Evolutionary conservation across 1,139 yeast genomes (phyloP).

Genomic region (Spencermartinsiella ligniputridi): DNA sequence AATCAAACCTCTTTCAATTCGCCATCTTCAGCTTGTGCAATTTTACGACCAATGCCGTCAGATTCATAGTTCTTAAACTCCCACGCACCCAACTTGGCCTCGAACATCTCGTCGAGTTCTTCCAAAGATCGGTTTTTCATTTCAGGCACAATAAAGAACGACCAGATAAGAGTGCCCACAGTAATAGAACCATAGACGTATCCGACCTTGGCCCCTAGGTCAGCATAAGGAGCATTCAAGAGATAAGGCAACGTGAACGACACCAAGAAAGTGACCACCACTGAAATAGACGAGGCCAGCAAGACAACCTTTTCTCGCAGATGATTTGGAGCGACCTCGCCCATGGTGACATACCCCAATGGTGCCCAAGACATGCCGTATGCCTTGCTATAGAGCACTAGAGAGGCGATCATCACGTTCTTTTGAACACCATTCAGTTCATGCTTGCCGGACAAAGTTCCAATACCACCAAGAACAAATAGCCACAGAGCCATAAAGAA

Average conservation of each 20-base stretch:
- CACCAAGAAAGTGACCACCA: constrained; percentile 9
- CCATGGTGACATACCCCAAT: constrained; percentile 11
- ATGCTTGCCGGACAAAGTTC: constrained; percentile 2
- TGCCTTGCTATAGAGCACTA: constrained; percentile 5
- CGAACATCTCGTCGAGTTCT: constrained; percentile 16
- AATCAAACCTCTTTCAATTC: background rate
- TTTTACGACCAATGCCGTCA: background rate
- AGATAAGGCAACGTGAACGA: constrained; percentile 14
- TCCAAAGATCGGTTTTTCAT: constrained; percentile 21
- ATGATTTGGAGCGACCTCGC: constrained; percentile 10
- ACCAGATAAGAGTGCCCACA: constrained; percentile 17
- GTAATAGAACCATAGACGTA: constrained; percentile 20
- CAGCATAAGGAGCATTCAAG: constrained; percentile 13
- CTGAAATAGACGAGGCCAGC: constrained; percentile 10
- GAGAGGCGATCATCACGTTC: constrained; percentile 5
- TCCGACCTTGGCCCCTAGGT: constrained; percentile 15
- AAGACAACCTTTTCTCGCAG: constrained; percentile 12
- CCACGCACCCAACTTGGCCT: constrained; percentile 4
- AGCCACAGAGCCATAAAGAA: constrained; percentile 11
- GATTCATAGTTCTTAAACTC: constrained; percentile 8
- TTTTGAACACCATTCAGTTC: constrained; percentile 4
- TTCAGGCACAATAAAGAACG: constrained; percentile 21
- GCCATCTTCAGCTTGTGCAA: background rate
- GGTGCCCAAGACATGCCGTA: constrained; percentile 14
- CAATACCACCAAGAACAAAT: constrained; percentile 11